Percentiles rank a stretch among this genome's conserved stretches.
Conservation (phyloP, 2,329 filamentous ascomycete genomes). For the Myotisia sp. region DNA sequence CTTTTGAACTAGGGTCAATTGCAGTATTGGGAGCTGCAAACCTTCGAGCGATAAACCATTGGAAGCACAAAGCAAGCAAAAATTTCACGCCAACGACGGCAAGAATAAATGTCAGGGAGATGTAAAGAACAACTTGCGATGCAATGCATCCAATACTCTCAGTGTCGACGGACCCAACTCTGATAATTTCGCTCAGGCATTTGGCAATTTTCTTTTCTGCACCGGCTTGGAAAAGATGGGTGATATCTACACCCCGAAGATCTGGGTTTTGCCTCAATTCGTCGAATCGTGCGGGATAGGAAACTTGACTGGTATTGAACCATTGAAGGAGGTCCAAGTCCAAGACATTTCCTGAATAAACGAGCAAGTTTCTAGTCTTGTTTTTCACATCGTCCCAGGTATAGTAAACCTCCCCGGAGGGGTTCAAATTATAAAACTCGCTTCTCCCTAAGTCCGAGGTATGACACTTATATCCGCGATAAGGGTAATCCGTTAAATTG, state of each 20-base stretch:
- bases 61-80: conserved; percentile 74
- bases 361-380: conserved; percentile 71
- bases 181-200: conserved; percentile 87
- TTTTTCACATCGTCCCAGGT: conserved; percentile 93
- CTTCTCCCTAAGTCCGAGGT: conserved; percentile 55
- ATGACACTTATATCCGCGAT: conserved; percentile 79
- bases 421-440: conserved; percentile 58
- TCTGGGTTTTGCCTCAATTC: conserved; percentile 57
- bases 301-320: conserved; percentile 74
- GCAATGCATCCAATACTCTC: conserved; percentile 95
- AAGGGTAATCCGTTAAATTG: conserved; percentile 60
- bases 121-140: conserved; percentile 89
- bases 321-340: conserved; percentile 78
- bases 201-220: conserved; percentile 68
- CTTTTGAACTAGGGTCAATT: conserved; percentile 63
- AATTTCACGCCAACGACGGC: conserved; percentile 80
- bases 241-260: conserved; percentile 74
- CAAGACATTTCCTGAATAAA: conserved; percentile 87
- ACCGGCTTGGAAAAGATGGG: conserved; percentile 66
- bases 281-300: conserved; percentile 62
- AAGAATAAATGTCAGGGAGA: conserved; percentile 81
- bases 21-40: conserved; percentile 79
- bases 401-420: conserved; percentile 80
- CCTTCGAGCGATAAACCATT: conserved; percentile 84
- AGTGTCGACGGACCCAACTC: conserved; percentile 88